Evolutionary conservation across 139 green algal species (phyloP).

Genomic region (Edaphochlamys debaryana): DNA sequence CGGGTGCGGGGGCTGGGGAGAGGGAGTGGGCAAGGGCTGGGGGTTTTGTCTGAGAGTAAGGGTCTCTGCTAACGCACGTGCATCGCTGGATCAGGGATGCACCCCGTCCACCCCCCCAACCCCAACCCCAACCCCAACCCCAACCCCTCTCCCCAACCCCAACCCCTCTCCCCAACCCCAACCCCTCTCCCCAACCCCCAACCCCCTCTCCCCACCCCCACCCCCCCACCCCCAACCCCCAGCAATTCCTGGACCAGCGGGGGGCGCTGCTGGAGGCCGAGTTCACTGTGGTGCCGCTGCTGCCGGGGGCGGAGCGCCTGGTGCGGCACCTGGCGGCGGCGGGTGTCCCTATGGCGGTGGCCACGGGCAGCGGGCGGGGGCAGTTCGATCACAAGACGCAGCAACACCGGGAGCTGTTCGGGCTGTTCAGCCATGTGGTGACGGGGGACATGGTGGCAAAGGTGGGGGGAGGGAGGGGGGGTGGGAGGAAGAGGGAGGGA

Average conservation of each 20-base stretch:
- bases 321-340: constrained; percentile 74
- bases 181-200: not conserved
- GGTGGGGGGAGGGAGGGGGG: too few species aligned
- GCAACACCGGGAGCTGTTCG: constrained; percentile 75
- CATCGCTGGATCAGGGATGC: too few species aligned
- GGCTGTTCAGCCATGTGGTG: constrained; percentile 71
- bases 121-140: too few species aligned
- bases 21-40: too few species aligned
- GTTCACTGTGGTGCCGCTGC: constrained; percentile 74
- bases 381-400: constrained; percentile 87
- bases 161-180: too few species aligned
- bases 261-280: constrained; percentile 76
- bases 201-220: not conserved
- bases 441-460: constrained; percentile 67
- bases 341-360: constrained; percentile 77
- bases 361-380: constrained; percentile 75
- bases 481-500: too few species aligned
- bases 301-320: constrained; percentile 83
- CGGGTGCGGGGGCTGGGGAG: too few species aligned
- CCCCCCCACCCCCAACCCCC: constrained; percentile 6
- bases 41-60: too few species aligned
- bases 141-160: not conserved
- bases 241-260: constrained; percentile 61
- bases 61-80: too few species aligned
- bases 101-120: too few species aligned